These are phyloP conservation scores for Strobilomyces confusus DNA, from an alignment of 768 basidiomycete species.

Conservation along the genomic window DNA sequence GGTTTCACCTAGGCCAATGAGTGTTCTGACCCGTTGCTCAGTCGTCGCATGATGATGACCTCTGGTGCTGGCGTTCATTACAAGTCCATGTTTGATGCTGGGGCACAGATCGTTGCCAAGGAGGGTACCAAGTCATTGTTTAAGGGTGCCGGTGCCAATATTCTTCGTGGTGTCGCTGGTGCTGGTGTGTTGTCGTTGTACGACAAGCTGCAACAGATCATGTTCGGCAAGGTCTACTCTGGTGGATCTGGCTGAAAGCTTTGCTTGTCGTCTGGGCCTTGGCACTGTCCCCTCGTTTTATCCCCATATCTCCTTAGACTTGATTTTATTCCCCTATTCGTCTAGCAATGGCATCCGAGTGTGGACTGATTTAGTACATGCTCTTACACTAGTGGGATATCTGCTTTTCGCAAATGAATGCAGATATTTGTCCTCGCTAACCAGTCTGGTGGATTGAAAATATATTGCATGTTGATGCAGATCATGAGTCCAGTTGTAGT, in stretches of 20 bases:
- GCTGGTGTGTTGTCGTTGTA: slow-evolving; percentile 99
- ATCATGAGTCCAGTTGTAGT: no score
- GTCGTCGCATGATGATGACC: slow-evolving; percentile 99
- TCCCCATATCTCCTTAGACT: slow-evolving; percentile 30
- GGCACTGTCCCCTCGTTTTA: slow-evolving; percentile 32
- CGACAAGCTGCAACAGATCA: slow-evolving; percentile 93
- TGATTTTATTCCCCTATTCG: slow-evolving; percentile 31
- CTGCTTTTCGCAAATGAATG: slow-evolving; percentile 16
- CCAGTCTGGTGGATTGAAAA: neutral
- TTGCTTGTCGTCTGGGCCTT: slow-evolving; percentile 21
- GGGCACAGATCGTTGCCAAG: slow-evolving; percentile 89
- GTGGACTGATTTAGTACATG: slow-evolving; percentile 20
- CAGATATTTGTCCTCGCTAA: neutral
- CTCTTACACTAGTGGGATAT: slow-evolving; percentile 22
- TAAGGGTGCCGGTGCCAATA: slow-evolving; percentile 97
- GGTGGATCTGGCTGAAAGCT: slow-evolving; percentile 55
- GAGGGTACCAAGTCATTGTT: slow-evolving; percentile 95
- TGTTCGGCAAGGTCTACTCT: slow-evolving; percentile 99
- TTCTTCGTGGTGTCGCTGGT: slow-evolving; percentile 99
- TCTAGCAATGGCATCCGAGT: slow-evolving; percentile 20
- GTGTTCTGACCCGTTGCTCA: slow-evolving; percentile 33
- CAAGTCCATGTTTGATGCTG: slow-evolving; percentile 99
- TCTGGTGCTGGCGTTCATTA: slow-evolving; percentile 94
- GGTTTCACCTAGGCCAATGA: neutral
- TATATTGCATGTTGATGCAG: neutral